These are phyloP conservation scores for Umbilicus rupestris DNA, from an alignment of 164 flowering plant genomes.

Conservation along the genomic window DNA sequence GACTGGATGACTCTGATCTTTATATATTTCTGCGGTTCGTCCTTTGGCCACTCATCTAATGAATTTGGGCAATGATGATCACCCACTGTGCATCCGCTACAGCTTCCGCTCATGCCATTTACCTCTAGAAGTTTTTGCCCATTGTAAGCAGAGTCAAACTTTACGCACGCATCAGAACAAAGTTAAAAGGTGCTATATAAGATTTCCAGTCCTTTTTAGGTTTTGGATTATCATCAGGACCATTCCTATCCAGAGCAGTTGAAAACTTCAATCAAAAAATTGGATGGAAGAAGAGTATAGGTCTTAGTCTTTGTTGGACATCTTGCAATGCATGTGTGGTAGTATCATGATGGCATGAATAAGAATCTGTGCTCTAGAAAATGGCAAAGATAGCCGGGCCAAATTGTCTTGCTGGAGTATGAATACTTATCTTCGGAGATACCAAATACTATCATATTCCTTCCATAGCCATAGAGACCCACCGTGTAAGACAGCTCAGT, in stretches of 20 bases:
- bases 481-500: slow-evolving; percentile 47
- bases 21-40: slow-evolving; percentile 60
- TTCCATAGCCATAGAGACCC: slow-evolving; percentile 33
- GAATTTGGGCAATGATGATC: slow-evolving; percentile 38
- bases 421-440: slow-evolving; percentile 28
- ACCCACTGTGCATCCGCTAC: slow-evolving; percentile 63
- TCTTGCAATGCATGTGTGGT: slow-evolving; percentile 41
- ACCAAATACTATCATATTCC: slow-evolving; percentile 42
- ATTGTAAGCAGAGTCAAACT: slow-evolving; percentile 40
- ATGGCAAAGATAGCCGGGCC: slow-evolving; percentile 39
- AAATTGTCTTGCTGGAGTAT: slow-evolving; percentile 32
- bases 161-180: slow-evolving; percentile 66
- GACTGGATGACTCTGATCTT: slow-evolving; percentile 33
- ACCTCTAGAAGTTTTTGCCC: slow-evolving; percentile 55
- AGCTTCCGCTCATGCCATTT: slow-evolving; percentile 49
- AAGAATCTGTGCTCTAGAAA: slow-evolving; percentile 67
- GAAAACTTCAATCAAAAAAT: slow-evolving; percentile 58
- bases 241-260: slow-evolving; percentile 20
- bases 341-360: slow-evolving; percentile 46
- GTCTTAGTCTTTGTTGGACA: slow-evolving; percentile 59
- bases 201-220: slow-evolving; percentile 28
- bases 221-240: slow-evolving; percentile 13
- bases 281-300: slow-evolving; percentile 55
- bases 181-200: slow-evolving; percentile 56
- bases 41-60: slow-evolving; percentile 65